Percentiles rank a stretch among this genome's conserved stretches.
Evolutionary conservation across 2,329 filamentous ascomycete species (phyloP).

Genomic region (Cladorrhinum sp.): DNA sequence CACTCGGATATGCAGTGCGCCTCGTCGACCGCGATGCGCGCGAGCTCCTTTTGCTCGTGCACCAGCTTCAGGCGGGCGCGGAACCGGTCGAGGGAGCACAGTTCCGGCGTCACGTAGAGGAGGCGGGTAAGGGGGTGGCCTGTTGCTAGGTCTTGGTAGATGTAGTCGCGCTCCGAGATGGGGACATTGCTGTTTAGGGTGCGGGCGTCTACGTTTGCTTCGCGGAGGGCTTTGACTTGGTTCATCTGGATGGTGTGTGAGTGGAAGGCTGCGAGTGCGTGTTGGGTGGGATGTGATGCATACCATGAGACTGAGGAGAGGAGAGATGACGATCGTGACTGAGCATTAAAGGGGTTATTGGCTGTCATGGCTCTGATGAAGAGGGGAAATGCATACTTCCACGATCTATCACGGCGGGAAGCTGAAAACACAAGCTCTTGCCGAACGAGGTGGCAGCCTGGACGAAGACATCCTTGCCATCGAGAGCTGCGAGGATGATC

Average conservation of each 20-base stretch:
- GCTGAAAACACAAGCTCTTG: conserved; percentile 89
- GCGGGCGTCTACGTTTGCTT: conserved; percentile 72
- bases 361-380: not conserved
- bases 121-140: conserved; percentile 81
- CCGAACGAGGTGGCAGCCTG: conserved; percentile 90
- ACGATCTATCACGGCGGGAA: conserved; percentile 82
- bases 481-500: conserved; percentile 77
- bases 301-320: conserved; percentile 85
- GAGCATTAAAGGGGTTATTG: not conserved
- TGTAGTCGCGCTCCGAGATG: conserved; percentile 58
- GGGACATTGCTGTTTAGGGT: conserved; percentile 84
- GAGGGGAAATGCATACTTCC: conserved; percentile 58
- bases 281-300: conserved; percentile 18
- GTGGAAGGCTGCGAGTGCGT: conserved; percentile 1
- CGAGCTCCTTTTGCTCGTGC: conserved; percentile 77
- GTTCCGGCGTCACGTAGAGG: conserved; percentile 90
- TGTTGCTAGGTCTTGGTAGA: conserved; percentile 78
- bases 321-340: conserved; percentile 90
- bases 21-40: conserved; percentile 85
- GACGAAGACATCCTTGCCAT: conserved; percentile 86
- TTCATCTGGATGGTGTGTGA: conserved; percentile 61
- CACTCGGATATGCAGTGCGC: conserved; percentile 97
- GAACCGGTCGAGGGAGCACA: conserved; percentile 75
- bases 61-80: conserved; percentile 70
- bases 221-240: conserved; percentile 77